These are phyloP conservation scores for Lycium ferocissimum DNA, from an alignment of 257 asterid genomes.

Conservation along the genomic window DNA sequence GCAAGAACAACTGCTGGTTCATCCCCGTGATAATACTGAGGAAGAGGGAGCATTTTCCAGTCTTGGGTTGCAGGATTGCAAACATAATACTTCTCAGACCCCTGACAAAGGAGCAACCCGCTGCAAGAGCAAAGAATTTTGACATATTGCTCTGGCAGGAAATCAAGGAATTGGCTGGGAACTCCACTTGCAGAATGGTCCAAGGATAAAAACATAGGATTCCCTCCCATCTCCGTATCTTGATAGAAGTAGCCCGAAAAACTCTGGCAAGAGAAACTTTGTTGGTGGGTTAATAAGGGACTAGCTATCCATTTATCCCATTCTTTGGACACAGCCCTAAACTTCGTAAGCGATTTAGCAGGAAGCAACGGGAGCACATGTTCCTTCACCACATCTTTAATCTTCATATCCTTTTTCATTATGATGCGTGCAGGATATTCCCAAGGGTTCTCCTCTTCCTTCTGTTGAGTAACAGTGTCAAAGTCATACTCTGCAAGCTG, in stretches of 20 bases:
- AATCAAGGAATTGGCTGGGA: conserved; percentile 33
- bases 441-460: background rate
- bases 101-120: conserved; percentile 53
- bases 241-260: conserved; percentile 58
- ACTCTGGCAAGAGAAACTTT: conserved; percentile 43
- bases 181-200: conserved; percentile 46
- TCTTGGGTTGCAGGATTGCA: conserved; percentile 57
- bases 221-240: background rate
- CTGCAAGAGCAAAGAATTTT: conserved; percentile 44
- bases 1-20: conserved; percentile 51
- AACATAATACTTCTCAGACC: conserved; percentile 38
- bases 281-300: conserved; percentile 52
- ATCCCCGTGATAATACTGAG: conserved; percentile 34
- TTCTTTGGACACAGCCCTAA: conserved; percentile 53
- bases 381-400: conserved; percentile 42
- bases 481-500: conserved; percentile 28
- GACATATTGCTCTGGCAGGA: conserved; percentile 37
- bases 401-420: conserved; percentile 21
- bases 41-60: conserved; percentile 47
- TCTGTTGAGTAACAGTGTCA: background rate
- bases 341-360: conserved; percentile 52
- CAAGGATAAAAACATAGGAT: conserved; percentile 35
- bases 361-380: conserved; percentile 58
- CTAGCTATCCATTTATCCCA: conserved; percentile 48
- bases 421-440: background rate